A percentile compares a stretch with the other conserved stretches of the same genome.
phyloP scores from a whole-genome alignment of 2,329 filamentous ascomycete genomes.

The Cercospora sojina region DNA sequence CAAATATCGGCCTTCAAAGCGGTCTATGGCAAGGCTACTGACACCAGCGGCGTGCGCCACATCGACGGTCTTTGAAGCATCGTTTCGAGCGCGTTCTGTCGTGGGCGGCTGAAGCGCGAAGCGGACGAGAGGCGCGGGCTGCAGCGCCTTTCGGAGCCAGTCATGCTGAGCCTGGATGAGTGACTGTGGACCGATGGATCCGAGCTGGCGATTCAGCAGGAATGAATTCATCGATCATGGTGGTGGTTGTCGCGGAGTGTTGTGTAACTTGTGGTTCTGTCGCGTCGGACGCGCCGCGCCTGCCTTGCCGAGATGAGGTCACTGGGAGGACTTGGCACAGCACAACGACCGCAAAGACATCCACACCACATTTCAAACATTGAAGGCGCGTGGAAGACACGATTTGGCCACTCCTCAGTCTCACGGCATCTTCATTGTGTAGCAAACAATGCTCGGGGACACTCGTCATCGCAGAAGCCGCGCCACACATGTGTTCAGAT shows the following conservation, averaged over 20 bases:
- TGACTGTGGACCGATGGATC: conserved; percentile 61
- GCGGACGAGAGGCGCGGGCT: conserved; percentile 63
- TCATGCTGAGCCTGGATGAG: conserved; percentile 66
- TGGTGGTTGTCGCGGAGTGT: neutral
- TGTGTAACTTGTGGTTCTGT: neutral
- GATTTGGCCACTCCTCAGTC: neutral
- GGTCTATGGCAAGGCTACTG: conserved; percentile 75
- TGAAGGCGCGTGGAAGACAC: neutral
- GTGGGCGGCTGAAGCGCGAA: conserved; percentile 64
- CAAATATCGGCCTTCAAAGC: conserved; percentile 75
- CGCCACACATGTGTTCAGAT: neutral
- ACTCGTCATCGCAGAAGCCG: neutral
- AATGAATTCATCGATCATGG: conserved; percentile 63
- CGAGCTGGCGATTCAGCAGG: conserved; percentile 72
- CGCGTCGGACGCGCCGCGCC: neutral
- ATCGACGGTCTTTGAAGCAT: conserved; percentile 2
- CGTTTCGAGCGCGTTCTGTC: conserved; percentile 25
- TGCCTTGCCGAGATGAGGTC: neutral
- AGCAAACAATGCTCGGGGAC: neutral
- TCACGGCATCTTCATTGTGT: neutral
- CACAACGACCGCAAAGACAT: neutral
- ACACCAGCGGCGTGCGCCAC: conserved; percentile 68
- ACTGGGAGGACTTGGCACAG: neutral
- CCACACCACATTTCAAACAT: neutral
- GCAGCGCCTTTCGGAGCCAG: conserved; percentile 67